Evolutionary conservation across 2,329 filamentous ascomycete genomes (phyloP).

Genomic region (Ophiostoma sp.): DNA sequence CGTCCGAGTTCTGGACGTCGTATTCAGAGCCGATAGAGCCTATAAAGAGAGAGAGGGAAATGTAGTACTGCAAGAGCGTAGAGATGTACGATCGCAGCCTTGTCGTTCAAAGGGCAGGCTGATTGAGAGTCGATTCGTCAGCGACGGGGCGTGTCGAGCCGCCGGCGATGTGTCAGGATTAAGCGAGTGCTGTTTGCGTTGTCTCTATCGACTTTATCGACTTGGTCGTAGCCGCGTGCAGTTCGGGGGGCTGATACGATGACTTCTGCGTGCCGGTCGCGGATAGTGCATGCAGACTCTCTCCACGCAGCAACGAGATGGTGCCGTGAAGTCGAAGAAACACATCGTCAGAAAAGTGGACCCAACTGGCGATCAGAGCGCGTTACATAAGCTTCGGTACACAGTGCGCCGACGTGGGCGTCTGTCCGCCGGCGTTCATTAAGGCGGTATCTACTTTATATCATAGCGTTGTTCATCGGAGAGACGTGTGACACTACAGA

Average conservation of each 20-base stretch:
- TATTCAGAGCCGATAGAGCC: no score
- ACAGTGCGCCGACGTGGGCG: neutral
- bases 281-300: conserved; percentile 6
- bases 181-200: neutral
- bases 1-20: no score
- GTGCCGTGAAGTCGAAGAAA: neutral
- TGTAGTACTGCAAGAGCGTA: no score
- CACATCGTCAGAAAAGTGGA: conserved; percentile 1
- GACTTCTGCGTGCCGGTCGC: neutral
- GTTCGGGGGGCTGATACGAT: neutral
- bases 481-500: neutral
- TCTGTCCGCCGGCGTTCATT: neutral
- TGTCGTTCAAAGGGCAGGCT: neutral
- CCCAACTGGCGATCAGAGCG: neutral
- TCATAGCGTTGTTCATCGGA: no score
- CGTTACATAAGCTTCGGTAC: neutral
- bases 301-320: conserved; percentile 3
- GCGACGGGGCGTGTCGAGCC: neutral
- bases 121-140: neutral
- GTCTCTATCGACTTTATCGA: no score
- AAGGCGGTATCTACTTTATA: no score
- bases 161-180: conserved; percentile 2
- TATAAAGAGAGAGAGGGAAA: no score
- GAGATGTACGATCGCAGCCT: neutral
- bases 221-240: neutral